Percentiles rank a stretch among this genome's conserved stretches.
Conservation (phyloP, 2,329 filamentous ascomycete species). For the Cylindrodendrum hubeiense region DNA sequence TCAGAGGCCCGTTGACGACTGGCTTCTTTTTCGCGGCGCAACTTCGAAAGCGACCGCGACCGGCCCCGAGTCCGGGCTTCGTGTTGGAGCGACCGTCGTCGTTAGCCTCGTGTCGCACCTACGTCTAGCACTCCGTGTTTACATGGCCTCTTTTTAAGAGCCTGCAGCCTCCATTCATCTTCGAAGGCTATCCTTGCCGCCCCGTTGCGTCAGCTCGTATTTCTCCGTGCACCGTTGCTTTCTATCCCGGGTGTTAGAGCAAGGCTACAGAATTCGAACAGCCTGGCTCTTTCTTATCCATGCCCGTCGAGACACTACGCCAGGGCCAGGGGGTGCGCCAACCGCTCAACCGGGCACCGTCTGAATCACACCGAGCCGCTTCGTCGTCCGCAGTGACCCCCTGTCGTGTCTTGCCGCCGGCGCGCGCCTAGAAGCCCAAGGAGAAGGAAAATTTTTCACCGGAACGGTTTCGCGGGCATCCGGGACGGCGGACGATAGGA, state of each 20-base stretch:
- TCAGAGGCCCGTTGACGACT: conserved; percentile 17
- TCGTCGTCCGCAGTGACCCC: conserved; percentile 27
- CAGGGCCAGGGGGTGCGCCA: conserved; percentile 37
- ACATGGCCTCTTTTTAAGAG: conserved; percentile 25
- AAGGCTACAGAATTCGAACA: conserved; percentile 12
- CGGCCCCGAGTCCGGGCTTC: not conserved
- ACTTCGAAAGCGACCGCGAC: conserved; percentile 16
- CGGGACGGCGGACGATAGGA: conserved; percentile 44
- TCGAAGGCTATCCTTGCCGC: conserved; percentile 16
- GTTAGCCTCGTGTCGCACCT: conserved; percentile 42
- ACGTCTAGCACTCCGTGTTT: conserved; percentile 30
- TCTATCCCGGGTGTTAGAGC: conserved; percentile 1
- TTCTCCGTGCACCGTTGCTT: conserved; percentile 30
- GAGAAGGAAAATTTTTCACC: conserved; percentile 48
- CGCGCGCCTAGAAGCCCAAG: conserved; percentile 46
- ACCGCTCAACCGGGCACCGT: conserved; percentile 39
- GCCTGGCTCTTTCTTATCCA: conserved; percentile 17
- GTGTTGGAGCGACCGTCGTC: conserved; percentile 26
- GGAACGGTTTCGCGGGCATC: conserved; percentile 44
- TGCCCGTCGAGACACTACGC: conserved; percentile 16
- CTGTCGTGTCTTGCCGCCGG: conserved; percentile 44
- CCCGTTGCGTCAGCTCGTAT: conserved; percentile 45
- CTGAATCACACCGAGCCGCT: conserved; percentile 47
- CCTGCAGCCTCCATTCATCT: conserved; percentile 32
- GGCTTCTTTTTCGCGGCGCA: conserved; percentile 9